Conservation (phyloP, 2,329 filamentous ascomycete species). For the Chrysoporthe cubensis region DNA sequence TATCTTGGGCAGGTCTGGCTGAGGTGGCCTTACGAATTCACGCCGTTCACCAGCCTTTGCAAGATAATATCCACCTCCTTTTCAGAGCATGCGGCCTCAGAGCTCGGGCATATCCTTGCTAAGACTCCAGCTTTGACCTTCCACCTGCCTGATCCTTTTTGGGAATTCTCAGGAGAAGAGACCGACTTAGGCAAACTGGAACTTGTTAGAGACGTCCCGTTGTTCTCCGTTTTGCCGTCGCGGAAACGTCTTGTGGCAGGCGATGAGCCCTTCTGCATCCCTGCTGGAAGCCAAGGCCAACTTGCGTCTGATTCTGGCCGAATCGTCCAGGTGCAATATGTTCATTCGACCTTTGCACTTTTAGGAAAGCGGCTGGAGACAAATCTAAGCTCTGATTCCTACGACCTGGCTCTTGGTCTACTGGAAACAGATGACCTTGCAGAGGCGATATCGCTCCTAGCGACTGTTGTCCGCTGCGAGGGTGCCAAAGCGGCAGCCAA, state of each 20-base stretch:
- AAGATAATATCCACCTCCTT: constrained; percentile 63
- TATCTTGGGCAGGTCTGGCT: constrained; percentile 71
- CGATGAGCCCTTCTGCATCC: constrained; percentile 62
- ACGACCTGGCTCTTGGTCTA: constrained; percentile 55
- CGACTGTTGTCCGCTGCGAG: constrained; percentile 66
- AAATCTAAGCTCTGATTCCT: constrained; percentile 61
- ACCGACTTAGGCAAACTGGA: constrained; percentile 81
- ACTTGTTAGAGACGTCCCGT: constrained; percentile 64
- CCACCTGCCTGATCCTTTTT: constrained; percentile 70
- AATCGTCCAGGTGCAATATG: constrained; percentile 75
- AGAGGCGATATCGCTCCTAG: constrained; percentile 75
- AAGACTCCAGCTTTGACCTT: constrained; percentile 78
- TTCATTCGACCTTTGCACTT: constrained; percentile 79
- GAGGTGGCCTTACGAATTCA: constrained; percentile 84
- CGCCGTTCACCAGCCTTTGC: constrained; percentile 76
- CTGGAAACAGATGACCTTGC: constrained; percentile 66
- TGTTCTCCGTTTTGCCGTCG: constrained; percentile 58
- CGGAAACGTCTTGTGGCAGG: constrained; percentile 50
- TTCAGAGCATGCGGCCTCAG: constrained; percentile 41
- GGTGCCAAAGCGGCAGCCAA: constrained; percentile 41
- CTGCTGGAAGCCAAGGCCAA: constrained; percentile 66
- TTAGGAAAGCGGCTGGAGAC: constrained; percentile 77
- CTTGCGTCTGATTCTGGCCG: constrained; percentile 80
- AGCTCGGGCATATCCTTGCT: constrained; percentile 58
- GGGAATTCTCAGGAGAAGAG: constrained; percentile 80